phyloP scores from a whole-genome alignment of 176 grass and related monocot species.

The Rhipidocladum racemiflorum region DNA sequence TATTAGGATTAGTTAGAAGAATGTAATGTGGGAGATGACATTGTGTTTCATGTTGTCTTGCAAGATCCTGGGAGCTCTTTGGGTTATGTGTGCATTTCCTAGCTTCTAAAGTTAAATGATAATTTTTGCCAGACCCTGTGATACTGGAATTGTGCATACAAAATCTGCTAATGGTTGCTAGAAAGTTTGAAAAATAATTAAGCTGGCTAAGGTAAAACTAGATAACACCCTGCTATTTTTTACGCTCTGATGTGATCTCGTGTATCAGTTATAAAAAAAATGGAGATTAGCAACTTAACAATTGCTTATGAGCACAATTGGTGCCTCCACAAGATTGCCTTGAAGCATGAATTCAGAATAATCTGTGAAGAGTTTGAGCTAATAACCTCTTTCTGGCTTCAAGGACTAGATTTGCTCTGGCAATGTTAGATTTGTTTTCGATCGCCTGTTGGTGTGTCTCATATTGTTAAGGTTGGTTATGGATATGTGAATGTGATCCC shows the following conservation, averaged over 20 bases:
- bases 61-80: no score
- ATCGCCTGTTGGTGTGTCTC: not conserved
- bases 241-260: not conserved
- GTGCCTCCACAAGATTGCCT: constrained; percentile 10
- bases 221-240: not conserved
- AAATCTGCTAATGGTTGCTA: not conserved
- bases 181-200: not conserved
- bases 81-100: no score
- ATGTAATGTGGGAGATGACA: not conserved
- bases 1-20: constrained; percentile 24
- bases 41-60: no score
- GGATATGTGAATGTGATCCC: not conserved
- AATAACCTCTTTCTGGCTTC: not conserved
- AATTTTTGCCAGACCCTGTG: no score
- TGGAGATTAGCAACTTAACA: not conserved
- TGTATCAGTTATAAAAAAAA: not conserved
- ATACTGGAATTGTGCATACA: not conserved
- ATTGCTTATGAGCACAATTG: not conserved
- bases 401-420: not conserved
- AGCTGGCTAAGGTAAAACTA: not conserved
- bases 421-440: not conserved
- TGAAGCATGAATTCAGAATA: not conserved
- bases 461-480: not conserved
- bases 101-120: no score
- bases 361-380: not conserved